Base-by-base conservation (phyloP, 768 basidiomycete genomes). In the Boletus huronensis region DNA sequence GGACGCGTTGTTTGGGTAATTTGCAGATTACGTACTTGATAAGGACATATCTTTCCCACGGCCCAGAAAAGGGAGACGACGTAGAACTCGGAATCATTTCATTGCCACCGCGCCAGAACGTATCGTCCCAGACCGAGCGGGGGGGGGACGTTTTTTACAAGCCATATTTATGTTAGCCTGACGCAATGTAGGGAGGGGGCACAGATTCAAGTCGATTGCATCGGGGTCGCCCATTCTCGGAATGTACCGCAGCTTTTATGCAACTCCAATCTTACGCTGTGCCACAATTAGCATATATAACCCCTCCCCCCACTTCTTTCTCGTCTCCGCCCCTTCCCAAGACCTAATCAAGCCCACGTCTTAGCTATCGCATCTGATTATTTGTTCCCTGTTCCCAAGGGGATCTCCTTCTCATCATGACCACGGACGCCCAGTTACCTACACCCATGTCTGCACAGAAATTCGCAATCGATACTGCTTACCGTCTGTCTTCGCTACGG, bases 161-260 rank as follows among this genome's bases (percentile, higher is more conserved):
- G 44, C 48, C 43, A 41, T 35, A 26, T 48, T 35, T 48, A 63
- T 56, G 50, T 54, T 62, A 53, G 41, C 39, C 16, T 38, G 36
- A 5, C 9, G 8, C 43, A 28, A 31, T 48, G 50, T 50, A 49
- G 45, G 31, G 53, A 58, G n/a, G 43, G 35, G 42, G 49, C 53
- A 55, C 62, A 57, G 60, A 50, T 59, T 61, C n/a, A n/a, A n/a
- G n/a, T n/a, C n/a, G 48, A 55, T 54, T 32, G 17, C 49, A 41
- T 48, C 59, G 31, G 21, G 49, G 28, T 29, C 32, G 21, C 50
- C 54, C 55, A 39, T 63, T 59, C 68, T 65, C 69, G 68, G 69
- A 65, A 70, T 70, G 60, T 68, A 68, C 68, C 69, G 66, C 65
- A 59, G 43, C 50, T 55, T 45, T 65, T 59, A 57, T 69, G 60